Evolutionary conservation across 163 green algal species (phyloP).

Genomic region (Scenedesmus sp.): DNA sequence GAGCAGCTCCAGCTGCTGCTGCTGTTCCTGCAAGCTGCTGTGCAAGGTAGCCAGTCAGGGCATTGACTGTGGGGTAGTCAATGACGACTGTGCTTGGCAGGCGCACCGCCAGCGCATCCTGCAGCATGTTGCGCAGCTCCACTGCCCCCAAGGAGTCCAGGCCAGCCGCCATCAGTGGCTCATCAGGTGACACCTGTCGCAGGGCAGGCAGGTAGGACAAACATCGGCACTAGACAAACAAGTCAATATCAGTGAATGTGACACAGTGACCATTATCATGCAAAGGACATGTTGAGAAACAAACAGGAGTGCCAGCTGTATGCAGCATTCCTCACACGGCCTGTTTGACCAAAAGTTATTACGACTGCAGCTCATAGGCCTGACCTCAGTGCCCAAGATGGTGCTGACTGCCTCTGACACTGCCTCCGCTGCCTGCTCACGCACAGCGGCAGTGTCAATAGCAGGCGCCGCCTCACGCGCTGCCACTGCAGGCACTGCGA

Average conservation of each 20-base stretch:
- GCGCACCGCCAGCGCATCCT: slow-evolving; percentile 71
- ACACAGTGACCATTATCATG: background rate
- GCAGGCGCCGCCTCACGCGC: background rate
- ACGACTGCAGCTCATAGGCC: background rate
- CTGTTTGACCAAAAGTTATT: no score
- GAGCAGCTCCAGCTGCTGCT: slow-evolving; percentile 12
- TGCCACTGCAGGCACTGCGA: background rate
- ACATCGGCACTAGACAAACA: background rate
- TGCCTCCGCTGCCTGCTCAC: slow-evolving; percentile 1
- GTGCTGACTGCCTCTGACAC: slow-evolving; percentile 33
- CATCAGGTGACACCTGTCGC: slow-evolving; percentile 11
- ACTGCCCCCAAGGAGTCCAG: slow-evolving; percentile 80
- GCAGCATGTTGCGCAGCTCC: slow-evolving; percentile 79
- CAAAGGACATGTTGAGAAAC: no score
- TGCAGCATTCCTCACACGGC: no score
- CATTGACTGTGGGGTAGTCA: slow-evolving; percentile 71
- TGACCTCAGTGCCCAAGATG: slow-evolving; percentile 16
- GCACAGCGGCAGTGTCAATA: background rate
- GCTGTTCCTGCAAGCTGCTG: slow-evolving; percentile 33
- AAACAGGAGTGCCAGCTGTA: no score
- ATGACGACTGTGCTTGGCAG: slow-evolving; percentile 81
- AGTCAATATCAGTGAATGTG: background rate
- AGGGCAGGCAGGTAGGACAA: background rate
- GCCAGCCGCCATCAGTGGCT: slow-evolving; percentile 65
- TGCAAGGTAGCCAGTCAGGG: slow-evolving; percentile 59